Evolutionary conservation across 148 eudicot genomes (phyloP).

Genomic region (Polygonum aviculare): DNA sequence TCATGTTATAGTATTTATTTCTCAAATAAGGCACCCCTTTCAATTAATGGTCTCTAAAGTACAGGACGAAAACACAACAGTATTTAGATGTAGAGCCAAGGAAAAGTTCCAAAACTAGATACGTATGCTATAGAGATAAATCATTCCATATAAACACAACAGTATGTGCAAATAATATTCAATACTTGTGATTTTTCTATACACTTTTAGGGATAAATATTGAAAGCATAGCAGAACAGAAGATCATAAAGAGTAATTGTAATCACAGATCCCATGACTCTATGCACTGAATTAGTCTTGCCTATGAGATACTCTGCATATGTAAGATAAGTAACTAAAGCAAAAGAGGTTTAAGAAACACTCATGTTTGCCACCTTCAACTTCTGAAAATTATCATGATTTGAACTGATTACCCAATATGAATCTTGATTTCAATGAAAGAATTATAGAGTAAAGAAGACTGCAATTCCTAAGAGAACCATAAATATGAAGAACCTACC

Average conservation of each 20-base stretch:
- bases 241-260: neutral
- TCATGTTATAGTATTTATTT: neutral
- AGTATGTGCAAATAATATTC: neutral
- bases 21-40: neutral
- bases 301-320: neutral
- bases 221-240: neutral
- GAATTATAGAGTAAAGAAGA: neutral
- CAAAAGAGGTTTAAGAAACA: neutral
- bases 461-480: neutral
- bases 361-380: neutral
- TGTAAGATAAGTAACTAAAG: neutral
- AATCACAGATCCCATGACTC: neutral
- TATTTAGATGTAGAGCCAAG: neutral
- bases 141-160: neutral
- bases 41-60: neutral
- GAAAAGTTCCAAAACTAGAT: neutral
- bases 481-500: constrained; percentile 30
- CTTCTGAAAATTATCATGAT: neutral
- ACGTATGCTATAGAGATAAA: neutral
- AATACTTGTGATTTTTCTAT: neutral
- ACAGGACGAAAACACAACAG: neutral
- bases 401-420: neutral
- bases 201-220: neutral
- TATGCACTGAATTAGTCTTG: neutral
- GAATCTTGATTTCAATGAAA: neutral